These are phyloP conservation scores for Eragrostis curvula DNA, from an alignment of 176 grass and related monocot genomes.

Conservation along the genomic window DNA sequence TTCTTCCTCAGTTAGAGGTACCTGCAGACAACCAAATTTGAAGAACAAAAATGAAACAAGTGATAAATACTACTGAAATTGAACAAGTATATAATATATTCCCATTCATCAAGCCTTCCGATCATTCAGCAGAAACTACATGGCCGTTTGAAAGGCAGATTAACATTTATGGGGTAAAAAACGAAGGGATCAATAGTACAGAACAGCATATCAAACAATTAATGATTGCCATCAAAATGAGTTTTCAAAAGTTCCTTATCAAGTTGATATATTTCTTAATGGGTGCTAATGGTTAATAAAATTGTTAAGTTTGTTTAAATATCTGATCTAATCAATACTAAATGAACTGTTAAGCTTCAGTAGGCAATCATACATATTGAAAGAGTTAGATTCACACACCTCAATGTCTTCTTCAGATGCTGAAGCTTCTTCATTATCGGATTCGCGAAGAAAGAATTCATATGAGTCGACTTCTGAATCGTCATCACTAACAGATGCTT, in stretches of 20 bases:
- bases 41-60: neutral
- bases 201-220: slow-evolving; percentile 13
- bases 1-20: slow-evolving; percentile 74
- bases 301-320: slow-evolving; percentile 18
- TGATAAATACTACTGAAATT: neutral
- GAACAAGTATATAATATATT: neutral
- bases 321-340: slow-evolving; percentile 16
- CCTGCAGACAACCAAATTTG: slow-evolving; percentile 63
- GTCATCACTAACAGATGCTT: slow-evolving; percentile 45
- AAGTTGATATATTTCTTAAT: slow-evolving; percentile 30
- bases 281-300: neutral
- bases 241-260: slow-evolving; percentile 11
- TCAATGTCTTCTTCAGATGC: slow-evolving; percentile 57
- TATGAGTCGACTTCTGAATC: slow-evolving; percentile 55
- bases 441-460: slow-evolving; percentile 65
- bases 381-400: slow-evolving; percentile 61
- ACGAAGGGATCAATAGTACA: slow-evolving; percentile 17
- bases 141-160: neutral
- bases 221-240: neutral
- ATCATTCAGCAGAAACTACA: slow-evolving; percentile 20
- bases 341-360: slow-evolving; percentile 35
- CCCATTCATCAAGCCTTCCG: slow-evolving; percentile 15
- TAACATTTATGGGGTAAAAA: slow-evolving; percentile 13
- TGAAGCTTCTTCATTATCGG: slow-evolving; percentile 60
- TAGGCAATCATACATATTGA: slow-evolving; percentile 3